A percentile compares a stretch with the other conserved stretches of the same genome.
Conservation (phyloP, 2,329 filamentous ascomycete genomes). For the Exophiala sp. region DNA sequence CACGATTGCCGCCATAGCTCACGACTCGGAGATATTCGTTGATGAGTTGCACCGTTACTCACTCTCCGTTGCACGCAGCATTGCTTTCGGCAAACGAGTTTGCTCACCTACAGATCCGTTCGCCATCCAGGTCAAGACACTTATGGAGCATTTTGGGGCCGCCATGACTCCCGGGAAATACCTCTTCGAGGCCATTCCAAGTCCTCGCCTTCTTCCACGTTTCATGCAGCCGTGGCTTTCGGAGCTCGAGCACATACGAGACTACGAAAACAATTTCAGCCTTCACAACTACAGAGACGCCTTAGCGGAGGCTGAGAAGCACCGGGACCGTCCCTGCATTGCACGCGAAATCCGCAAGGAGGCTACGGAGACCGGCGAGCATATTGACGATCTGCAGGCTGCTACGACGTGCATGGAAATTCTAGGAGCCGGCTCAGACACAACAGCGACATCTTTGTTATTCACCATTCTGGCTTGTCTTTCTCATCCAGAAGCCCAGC, state of each 20-base stretch:
- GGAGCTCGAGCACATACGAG: slow-evolving; percentile 29
- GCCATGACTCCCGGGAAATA: slow-evolving; percentile 45
- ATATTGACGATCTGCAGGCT: slow-evolving; percentile 26
- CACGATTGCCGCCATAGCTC: neutral
- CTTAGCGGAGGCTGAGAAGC: slow-evolving; percentile 30
- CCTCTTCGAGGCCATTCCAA: slow-evolving; percentile 32
- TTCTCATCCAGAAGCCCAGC: slow-evolving; percentile 27
- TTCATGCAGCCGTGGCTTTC: slow-evolving; percentile 30
- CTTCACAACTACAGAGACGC: slow-evolving; percentile 17
- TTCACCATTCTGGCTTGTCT: slow-evolving; percentile 31
- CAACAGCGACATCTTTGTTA: slow-evolving; percentile 31
- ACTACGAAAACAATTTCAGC: slow-evolving; percentile 24
- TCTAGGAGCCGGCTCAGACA: slow-evolving; percentile 31
- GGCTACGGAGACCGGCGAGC: slow-evolving; percentile 29
- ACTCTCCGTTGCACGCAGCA: slow-evolving; percentile 47
- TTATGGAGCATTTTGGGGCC: slow-evolving; percentile 46
- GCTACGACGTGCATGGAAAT: slow-evolving; percentile 32
- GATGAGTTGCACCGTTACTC: slow-evolving; percentile 44
- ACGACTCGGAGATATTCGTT: neutral
- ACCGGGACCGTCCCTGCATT: neutral
- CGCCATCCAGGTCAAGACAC: slow-evolving; percentile 44
- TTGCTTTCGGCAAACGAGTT: slow-evolving; percentile 50
- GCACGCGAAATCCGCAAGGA: neutral
- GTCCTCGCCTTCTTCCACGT: slow-evolving; percentile 28
- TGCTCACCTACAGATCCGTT: slow-evolving; percentile 39